phyloP scores from a whole-genome alignment of 2,329 filamentous ascomycete species.

The Paecilomyces fulvus region DNA sequence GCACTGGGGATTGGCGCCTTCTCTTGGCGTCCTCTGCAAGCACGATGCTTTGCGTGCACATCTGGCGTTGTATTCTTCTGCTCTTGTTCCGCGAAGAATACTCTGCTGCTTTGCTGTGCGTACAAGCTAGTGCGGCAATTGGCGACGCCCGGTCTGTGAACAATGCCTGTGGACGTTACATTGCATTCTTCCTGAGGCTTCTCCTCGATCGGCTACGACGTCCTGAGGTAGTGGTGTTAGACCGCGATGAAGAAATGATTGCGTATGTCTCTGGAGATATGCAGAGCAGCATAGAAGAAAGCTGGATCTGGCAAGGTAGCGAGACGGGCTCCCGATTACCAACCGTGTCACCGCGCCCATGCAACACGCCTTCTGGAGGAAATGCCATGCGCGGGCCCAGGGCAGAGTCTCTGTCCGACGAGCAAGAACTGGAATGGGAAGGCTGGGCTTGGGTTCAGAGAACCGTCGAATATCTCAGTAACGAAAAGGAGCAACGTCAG shows the following conservation, averaged over 20 bases:
- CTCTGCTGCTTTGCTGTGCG: slow-evolving; percentile 62
- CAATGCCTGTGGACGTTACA: slow-evolving; percentile 67
- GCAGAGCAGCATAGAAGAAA: slow-evolving; percentile 66
- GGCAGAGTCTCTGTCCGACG: slow-evolving; percentile 38
- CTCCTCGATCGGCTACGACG: slow-evolving; percentile 51
- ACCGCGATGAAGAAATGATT: slow-evolving; percentile 76
- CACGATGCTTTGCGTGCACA: slow-evolving; percentile 68
- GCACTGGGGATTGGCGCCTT: slow-evolving; percentile 39
- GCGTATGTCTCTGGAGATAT: slow-evolving; percentile 80
- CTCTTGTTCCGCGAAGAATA: slow-evolving; percentile 67
- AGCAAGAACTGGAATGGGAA: slow-evolving; percentile 61
- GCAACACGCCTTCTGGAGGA: slow-evolving; percentile 9
- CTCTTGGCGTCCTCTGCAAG: slow-evolving; percentile 60
- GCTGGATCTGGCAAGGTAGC: slow-evolving; percentile 72
- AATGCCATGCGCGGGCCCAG: slow-evolving; percentile 2
- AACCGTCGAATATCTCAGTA: slow-evolving; percentile 49
- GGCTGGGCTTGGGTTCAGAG: slow-evolving; percentile 71
- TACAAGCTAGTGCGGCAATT: slow-evolving; percentile 63
- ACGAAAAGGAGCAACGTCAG: slow-evolving; percentile 24
- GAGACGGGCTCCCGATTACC: slow-evolving; percentile 40
- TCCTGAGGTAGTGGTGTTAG: slow-evolving; percentile 34
- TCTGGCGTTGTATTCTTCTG: slow-evolving; percentile 80
- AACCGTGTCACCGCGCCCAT: slow-evolving; percentile 12
- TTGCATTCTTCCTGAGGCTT: slow-evolving; percentile 69
- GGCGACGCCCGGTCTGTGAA: slow-evolving; percentile 65